Evolutionary conservation across 257 asterid genomes (phyloP), one percentile per base, ranked within the genome.

Genomic region (Fraxinus americana): DNA sequence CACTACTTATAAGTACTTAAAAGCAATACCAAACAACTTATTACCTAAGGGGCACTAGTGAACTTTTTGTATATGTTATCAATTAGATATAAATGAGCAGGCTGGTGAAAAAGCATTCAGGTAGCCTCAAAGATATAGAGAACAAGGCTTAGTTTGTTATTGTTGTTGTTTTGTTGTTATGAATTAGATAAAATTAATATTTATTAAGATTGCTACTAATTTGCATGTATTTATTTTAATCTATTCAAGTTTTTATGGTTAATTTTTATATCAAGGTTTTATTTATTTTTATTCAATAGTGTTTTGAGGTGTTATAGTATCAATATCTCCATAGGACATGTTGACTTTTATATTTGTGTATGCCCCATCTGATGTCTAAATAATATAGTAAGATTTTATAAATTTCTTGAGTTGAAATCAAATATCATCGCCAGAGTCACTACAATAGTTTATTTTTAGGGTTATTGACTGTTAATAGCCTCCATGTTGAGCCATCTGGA

Each of bases 401-500:
- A 63, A 12, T 27, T 63, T 23, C 69, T 63, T 25, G 36, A 27
- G 19, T 63, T 63, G 36, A 32, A 63, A 63, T 63, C 69, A 63
- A 63, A 11, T 27, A 27, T 59, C 1, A 7, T 59, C 32, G 3
- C 67, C 32, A 57, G 27, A 57, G 7, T 61, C 10, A 21, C 17
- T 1, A 27, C 9, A 27, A 2, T 25, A 63, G 35, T 21, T 61
- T 23, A 9, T 25, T 23, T 52, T 63, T 63, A 10, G 7, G 36
- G n/a, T 63, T 63, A 63, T 25, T 23, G 19, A 63, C 32, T 8
- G 29, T 12, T 59, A 63, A 63, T 27, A 63, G 10, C 36, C 21
- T 57, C 66, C 71, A 76, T 61, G 39, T 72, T 32, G 72, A 65
- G 27, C 75, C 59, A 57, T 41, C 9, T 16, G 32, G 13, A 65